Evolutionary conservation across 345 rosid species (phyloP).

Genomic region (Eucalyptus fibrosa): DNA sequence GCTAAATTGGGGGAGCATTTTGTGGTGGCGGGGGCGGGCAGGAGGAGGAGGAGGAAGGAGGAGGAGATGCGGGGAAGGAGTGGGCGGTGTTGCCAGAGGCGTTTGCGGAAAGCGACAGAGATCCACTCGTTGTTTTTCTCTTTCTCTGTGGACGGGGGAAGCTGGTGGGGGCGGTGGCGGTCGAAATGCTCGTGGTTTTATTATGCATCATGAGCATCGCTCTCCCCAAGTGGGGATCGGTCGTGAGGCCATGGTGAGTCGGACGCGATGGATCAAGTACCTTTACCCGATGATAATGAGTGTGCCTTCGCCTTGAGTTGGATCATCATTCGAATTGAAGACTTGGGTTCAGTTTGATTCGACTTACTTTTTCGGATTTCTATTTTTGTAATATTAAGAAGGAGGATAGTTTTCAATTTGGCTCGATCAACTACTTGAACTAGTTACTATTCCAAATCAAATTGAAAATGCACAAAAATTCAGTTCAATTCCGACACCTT

Average conservation of each 20-base stretch:
- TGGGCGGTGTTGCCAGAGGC: neutral
- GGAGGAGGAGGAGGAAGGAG: neutral
- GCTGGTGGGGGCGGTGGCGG: neutral
- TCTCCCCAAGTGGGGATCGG: too few species aligned
- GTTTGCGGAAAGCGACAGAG: neutral
- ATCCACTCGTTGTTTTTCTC: conserved; percentile 26
- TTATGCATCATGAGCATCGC: too few species aligned
- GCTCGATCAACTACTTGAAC: too few species aligned
- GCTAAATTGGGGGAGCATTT: neutral
- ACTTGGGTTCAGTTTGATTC: fast-evolving
- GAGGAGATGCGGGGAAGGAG: neutral
- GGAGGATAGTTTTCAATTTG: too few species aligned
- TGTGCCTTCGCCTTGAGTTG: too few species aligned
- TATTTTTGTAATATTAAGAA: too few species aligned
- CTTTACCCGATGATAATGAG: too few species aligned
- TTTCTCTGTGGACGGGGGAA: neutral
- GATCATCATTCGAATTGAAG: fast-evolving
- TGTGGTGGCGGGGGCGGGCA: neutral
- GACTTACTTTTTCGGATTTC: fast-evolving
- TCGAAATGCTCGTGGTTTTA: too few species aligned
- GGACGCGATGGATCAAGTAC: too few species aligned
- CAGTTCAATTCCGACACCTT: fast-evolving
- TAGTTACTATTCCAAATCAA: fast-evolving
- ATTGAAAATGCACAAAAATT: too few species aligned
- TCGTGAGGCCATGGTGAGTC: too few species aligned